phyloP scores from a whole-genome alignment of 495 filamentous ascomycete species.

The Trichoderma virens region DNA sequence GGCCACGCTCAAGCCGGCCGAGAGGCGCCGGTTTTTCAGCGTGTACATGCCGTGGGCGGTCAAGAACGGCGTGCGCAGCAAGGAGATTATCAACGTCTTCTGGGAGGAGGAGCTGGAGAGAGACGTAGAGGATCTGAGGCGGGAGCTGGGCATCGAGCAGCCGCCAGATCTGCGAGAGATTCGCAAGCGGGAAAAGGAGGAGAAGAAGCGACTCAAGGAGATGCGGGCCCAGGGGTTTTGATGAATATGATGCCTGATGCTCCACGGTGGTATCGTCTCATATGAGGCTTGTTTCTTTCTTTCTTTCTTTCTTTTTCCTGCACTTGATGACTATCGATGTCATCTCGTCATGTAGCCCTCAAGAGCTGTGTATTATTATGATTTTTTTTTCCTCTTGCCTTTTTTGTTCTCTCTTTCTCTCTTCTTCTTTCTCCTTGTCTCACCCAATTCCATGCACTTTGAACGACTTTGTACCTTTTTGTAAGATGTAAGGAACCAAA shows the following conservation, averaged over 20 bases:
- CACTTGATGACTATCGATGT: not conserved
- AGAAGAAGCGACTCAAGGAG: slow-evolving; percentile 59
- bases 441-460: not conserved
- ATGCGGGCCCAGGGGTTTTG: slow-evolving; percentile 16
- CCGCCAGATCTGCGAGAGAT: slow-evolving; percentile 85
- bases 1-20: slow-evolving; percentile 66
- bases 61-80: slow-evolving; percentile 63
- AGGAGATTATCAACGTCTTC: slow-evolving; percentile 92
- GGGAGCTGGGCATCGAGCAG: slow-evolving; percentile 70
- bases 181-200: slow-evolving; percentile 58
- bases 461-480: too few species aligned
- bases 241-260: not conserved
- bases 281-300: not conserved
- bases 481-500: too few species aligned
- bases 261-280: not conserved
- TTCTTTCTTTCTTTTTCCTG: not conserved
- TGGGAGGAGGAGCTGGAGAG: slow-evolving; percentile 94
- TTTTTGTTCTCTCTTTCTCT: not conserved
- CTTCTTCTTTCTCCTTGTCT: not conserved
- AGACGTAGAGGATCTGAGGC: slow-evolving; percentile 68
- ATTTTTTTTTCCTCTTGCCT: not conserved
- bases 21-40: slow-evolving; percentile 62
- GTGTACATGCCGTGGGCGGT: slow-evolving; percentile 89
- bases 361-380: not conserved
- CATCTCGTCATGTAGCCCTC: not conserved